A percentile compares a stretch with the other conserved stretches of the same genome.
Conservation (phyloP, 2,329 filamentous ascomycete genomes). For the Stagonosporopsis chrysanthemi region DNA sequence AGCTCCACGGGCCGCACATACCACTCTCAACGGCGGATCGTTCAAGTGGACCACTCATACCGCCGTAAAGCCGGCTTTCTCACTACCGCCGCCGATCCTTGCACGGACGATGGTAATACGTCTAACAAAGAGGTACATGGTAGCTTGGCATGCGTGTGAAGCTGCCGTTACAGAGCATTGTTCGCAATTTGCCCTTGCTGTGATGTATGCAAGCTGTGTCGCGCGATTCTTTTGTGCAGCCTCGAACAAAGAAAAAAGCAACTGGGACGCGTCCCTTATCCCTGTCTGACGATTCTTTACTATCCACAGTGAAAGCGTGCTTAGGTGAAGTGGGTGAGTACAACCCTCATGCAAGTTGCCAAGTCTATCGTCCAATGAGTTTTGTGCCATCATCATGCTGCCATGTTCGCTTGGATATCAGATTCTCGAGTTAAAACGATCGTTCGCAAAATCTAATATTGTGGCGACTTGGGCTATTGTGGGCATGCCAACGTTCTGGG, state of each 20-base stretch:
- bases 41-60: conserved; percentile 5
- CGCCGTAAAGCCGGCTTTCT: not conserved
- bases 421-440: not conserved
- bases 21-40: conserved; percentile 8
- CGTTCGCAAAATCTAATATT: not conserved
- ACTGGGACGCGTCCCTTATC: conserved; percentile 1
- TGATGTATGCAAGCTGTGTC: conserved; percentile 11
- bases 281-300: conserved; percentile 7
- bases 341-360: conserved; percentile 1
- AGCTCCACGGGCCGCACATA: conserved; percentile 14
- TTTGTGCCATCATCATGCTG: not conserved
- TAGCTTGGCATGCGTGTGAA: conserved; percentile 1
- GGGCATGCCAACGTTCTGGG: conserved; percentile 3
- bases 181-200: conserved; percentile 14
- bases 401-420: not conserved
- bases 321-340: not conserved
- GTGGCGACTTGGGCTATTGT: not conserved
- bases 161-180: conserved; percentile 4
- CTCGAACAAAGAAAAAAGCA: conserved; percentile 1
- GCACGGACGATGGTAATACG: not conserved
- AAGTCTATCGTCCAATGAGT: not conserved
- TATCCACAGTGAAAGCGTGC: not conserved
- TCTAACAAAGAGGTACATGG: conserved; percentile 1
- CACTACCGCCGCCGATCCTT: conserved; percentile 5
- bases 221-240: conserved; percentile 10